Percentiles rank a stretch among this genome's conserved stretches.
Conservation (phyloP, 768 basidiomycete genomes). For the Rhizopogon roseolus region DNA sequence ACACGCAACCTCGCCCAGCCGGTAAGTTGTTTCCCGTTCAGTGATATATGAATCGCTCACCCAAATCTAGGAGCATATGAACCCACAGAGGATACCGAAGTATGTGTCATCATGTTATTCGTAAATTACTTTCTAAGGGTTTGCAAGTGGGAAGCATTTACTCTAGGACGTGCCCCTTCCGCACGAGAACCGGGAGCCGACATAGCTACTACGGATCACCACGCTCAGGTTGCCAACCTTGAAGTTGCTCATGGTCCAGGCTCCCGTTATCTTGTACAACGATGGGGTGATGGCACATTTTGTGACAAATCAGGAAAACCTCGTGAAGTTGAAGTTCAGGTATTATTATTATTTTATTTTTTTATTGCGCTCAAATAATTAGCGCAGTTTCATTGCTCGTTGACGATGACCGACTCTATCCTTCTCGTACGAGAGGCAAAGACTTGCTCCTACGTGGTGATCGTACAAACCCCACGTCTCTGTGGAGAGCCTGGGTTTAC, state of each 20-base stretch:
- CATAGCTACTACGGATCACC: slow-evolving; percentile 60
- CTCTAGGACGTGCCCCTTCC: slow-evolving; percentile 65
- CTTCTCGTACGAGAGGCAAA: slow-evolving; percentile 90
- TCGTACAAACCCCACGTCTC: slow-evolving; percentile 91
- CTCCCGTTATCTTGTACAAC: slow-evolving; percentile 88
- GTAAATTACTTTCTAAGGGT: slow-evolving; percentile 17
- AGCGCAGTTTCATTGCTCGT: slow-evolving; percentile 87
- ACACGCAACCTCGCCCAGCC: slow-evolving; percentile 57
- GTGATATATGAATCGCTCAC: slow-evolving; percentile 12
- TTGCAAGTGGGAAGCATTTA: slow-evolving; percentile 72
- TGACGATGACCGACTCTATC: slow-evolving; percentile 89
- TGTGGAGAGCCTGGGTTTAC: slow-evolving; percentile 93
- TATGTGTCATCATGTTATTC: slow-evolving; percentile 33
- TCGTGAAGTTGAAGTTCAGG: slow-evolving; percentile 95
- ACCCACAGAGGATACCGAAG: slow-evolving; percentile 84
- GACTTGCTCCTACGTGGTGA: slow-evolving; percentile 90
- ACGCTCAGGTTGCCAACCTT: slow-evolving; percentile 61
- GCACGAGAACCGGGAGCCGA: slow-evolving; percentile 57
- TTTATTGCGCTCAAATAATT: slow-evolving; percentile 2
- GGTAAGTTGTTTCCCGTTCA: slow-evolving; percentile 36
- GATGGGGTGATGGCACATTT: slow-evolving; percentile 85
- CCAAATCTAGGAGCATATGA: slow-evolving; percentile 55
- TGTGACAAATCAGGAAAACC: slow-evolving; percentile 90
- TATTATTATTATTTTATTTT: slow-evolving; percentile 20
- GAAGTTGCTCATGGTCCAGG: slow-evolving; percentile 75